These are phyloP conservation scores for Ceratocystis ficicola DNA, from an alignment of 2,329 filamentous ascomycete species.

Conservation along the genomic window DNA sequence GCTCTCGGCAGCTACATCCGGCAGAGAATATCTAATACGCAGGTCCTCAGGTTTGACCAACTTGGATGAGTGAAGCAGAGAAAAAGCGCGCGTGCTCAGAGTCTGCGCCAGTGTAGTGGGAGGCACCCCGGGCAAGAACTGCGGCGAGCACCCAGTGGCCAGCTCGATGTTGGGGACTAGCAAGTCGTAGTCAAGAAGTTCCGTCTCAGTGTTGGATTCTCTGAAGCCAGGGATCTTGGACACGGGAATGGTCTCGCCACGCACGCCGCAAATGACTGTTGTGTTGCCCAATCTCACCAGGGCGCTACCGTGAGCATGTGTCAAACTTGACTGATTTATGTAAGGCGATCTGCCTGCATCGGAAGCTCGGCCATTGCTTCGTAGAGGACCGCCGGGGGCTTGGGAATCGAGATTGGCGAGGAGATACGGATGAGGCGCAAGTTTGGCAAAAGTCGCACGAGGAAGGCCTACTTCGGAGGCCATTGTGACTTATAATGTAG, in stretches of 20 bases:
- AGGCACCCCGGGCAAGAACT: slow-evolving; percentile 71
- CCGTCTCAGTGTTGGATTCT: slow-evolving; percentile 31
- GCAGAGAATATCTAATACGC: slow-evolving; percentile 50
- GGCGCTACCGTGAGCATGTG: slow-evolving; percentile 80
- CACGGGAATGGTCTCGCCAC: slow-evolving; percentile 69
- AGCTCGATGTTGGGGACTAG: slow-evolving; percentile 91
- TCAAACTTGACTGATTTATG: slow-evolving; percentile 70
- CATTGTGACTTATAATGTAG: slow-evolving; percentile 20
- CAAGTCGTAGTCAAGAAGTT: slow-evolving; percentile 53
- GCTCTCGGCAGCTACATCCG: slow-evolving; percentile 32
- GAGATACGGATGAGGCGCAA: slow-evolving; percentile 80
- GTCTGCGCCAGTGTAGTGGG: slow-evolving; percentile 72
- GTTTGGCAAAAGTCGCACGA: slow-evolving; percentile 69
- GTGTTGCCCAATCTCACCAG: slow-evolving; percentile 83
- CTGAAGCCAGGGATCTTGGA: slow-evolving; percentile 60
- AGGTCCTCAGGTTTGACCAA: slow-evolving; percentile 57
- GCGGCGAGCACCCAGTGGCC: slow-evolving; percentile 76
- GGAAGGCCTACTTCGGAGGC: slow-evolving; percentile 34
- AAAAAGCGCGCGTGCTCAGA: slow-evolving; percentile 66
- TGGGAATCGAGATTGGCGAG: slow-evolving; percentile 65
- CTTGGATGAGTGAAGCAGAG: slow-evolving; percentile 58
- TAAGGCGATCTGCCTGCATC: slow-evolving; percentile 58
- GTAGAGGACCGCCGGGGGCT: slow-evolving; percentile 37
- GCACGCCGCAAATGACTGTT: slow-evolving; percentile 84
- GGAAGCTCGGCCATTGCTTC: slow-evolving; percentile 70